Percentiles rank a stretch among this genome's conserved stretches.
Evolutionary conservation across 306 rosid genomes (phyloP).

Genomic region (Purshia tridentata): DNA sequence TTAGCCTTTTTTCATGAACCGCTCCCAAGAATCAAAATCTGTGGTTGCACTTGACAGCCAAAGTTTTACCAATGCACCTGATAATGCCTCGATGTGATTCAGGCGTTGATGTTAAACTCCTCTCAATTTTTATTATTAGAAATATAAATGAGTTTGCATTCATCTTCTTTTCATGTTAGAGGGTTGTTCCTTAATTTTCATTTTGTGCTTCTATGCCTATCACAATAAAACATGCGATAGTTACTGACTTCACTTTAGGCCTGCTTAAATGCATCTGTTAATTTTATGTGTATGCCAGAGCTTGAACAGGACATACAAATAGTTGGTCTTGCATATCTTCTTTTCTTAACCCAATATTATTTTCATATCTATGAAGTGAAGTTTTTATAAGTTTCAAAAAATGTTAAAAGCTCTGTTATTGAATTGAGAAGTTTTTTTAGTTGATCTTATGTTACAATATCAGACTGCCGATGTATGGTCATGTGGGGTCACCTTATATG

Average conservation of each 20-base stretch:
- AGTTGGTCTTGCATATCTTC: neutral
- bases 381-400: neutral
- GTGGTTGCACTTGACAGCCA: neutral
- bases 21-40: neutral
- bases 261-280: neutral
- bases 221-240: neutral
- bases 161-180: neutral
- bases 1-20: neutral
- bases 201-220: neutral
- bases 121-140: neutral
- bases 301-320: neutral
- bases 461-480: slow-evolving; percentile 99
- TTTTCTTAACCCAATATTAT: neutral
- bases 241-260: neutral
- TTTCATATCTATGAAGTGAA: neutral
- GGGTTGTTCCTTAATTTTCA: neutral
- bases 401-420: neutral
- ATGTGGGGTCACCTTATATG: slow-evolving; percentile 91
- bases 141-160: neutral
- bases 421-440: slow-evolving; percentile 12
- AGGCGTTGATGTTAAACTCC: neutral
- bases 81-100: neutral
- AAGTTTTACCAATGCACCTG: neutral
- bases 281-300: neutral
- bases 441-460: slow-evolving; percentile 25